Conservation (phyloP, 164 flowering plant species). For the Nymphaea colorata region DNA sequence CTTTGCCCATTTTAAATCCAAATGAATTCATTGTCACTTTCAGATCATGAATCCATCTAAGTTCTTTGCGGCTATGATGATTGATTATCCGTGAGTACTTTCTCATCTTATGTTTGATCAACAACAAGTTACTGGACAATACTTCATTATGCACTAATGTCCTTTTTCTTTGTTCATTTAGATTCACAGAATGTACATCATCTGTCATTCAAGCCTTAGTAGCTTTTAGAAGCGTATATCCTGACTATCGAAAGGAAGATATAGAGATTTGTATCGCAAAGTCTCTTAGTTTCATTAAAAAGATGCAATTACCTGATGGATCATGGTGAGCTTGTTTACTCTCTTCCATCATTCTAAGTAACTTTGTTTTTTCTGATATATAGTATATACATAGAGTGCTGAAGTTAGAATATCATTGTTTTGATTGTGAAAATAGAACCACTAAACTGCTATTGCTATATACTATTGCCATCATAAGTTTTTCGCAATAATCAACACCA, state of each 20-base stretch:
- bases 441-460: too few species aligned
- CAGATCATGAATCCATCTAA: constrained; percentile 93
- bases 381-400: too few species aligned
- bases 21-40: neutral
- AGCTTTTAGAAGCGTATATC: constrained; percentile 53
- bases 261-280: constrained; percentile 45
- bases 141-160: too few species aligned
- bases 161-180: constrained; percentile 10
- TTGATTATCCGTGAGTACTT: constrained; percentile 87
- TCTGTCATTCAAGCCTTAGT: constrained; percentile 75
- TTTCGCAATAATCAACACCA: too few species aligned
- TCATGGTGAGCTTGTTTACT: constrained; percentile 45
- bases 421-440: too few species aligned
- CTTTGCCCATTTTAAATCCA: too few species aligned
- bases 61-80: constrained; percentile 87
- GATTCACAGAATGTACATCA: constrained; percentile 94
- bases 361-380: too few species aligned
- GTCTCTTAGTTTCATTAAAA: constrained; percentile 62
- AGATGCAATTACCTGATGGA: constrained; percentile 70
- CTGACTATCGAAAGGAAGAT: constrained; percentile 63
- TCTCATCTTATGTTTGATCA: neutral
- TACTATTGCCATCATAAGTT: too few species aligned
- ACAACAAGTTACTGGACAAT: too few species aligned
- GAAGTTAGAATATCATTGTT: too few species aligned
- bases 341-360: too few species aligned